phyloP scores from a whole-genome alignment of 768 basidiomycete genomes.

The Filobasidium floriforme region DNA sequence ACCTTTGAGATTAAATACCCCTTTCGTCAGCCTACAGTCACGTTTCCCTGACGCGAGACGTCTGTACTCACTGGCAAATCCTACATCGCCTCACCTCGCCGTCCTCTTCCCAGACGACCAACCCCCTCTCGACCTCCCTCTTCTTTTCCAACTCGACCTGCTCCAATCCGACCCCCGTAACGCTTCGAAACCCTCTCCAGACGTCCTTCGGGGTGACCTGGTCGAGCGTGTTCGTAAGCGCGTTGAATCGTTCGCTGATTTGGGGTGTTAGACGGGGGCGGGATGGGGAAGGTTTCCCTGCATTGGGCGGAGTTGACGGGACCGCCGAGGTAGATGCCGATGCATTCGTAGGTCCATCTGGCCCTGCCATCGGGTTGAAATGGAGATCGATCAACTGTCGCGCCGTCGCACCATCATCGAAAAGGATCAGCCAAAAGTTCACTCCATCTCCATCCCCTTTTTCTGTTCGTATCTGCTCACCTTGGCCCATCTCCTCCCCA shows the following conservation, averaged over 20 bases:
- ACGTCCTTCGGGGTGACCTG: conserved; percentile 62
- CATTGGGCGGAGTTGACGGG: conserved; percentile 50
- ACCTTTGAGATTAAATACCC: conserved; percentile 44
- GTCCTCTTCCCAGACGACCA: conserved; percentile 94
- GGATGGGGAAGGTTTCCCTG: conserved; percentile 63
- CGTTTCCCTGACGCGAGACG: not conserved
- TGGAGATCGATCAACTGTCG: conserved; percentile 49
- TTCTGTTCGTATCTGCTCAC: conserved; percentile 57
- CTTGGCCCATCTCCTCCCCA: conserved; percentile 82
- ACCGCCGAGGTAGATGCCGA: conserved; percentile 9
- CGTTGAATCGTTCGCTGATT: not conserved
- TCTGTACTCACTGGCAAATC: conserved; percentile 59
- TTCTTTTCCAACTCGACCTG: conserved; percentile 57
- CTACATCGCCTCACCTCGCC: conserved; percentile 68
- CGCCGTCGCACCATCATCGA: not conserved
- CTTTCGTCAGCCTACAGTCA: not conserved
- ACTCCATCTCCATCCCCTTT: conserved; percentile 55
- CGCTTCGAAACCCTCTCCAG: conserved; percentile 55
- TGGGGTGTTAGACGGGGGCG: conserved; percentile 25
- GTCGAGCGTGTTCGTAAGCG: conserved; percentile 45
- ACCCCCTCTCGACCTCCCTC: conserved; percentile 81
- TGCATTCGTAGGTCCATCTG: not conserved
- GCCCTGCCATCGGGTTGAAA: conserved; percentile 44
- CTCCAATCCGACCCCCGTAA: conserved; percentile 49
- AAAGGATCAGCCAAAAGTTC: not conserved